These are phyloP conservation scores for Arthrocladium fulminans DNA, from an alignment of 2,329 filamentous ascomycete genomes.

Conservation along the genomic window DNA sequence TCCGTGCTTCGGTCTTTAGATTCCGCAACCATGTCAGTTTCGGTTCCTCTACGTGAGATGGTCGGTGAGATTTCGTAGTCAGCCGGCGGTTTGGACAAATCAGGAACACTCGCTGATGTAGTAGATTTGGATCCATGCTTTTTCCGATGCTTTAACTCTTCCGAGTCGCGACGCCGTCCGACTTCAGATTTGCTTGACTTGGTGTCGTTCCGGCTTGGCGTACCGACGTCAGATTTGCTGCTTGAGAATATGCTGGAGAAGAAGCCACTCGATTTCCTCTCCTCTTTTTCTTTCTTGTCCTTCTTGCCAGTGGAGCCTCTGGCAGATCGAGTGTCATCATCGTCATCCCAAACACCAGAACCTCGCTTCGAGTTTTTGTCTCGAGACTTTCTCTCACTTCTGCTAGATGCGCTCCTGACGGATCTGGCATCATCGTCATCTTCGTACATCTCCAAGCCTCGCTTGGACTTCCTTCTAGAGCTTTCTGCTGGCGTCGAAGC, in stretches of 20 bases:
- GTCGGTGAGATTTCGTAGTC: conserved; percentile 6
- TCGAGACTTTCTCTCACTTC: conserved; percentile 23
- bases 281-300: conserved; percentile 22
- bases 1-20: conserved; percentile 22
- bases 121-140: conserved; percentile 17
- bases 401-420: conserved; percentile 26
- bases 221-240: conserved; percentile 20
- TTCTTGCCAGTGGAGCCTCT: conserved; percentile 21
- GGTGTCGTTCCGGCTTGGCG: conserved; percentile 23
- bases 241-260: conserved; percentile 30
- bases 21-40: conserved; percentile 23
- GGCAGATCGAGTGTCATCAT: conserved; percentile 14
- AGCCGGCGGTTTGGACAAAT: not conserved
- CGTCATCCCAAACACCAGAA: conserved; percentile 20
- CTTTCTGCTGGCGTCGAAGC: conserved; percentile 28
- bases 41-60: conserved; percentile 9
- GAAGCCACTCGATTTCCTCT: conserved; percentile 28
- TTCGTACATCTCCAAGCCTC: conserved; percentile 20
- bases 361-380: conserved; percentile 23
- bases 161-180: conserved; percentile 29
- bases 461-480: conserved; percentile 25
- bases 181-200: conserved; percentile 30
- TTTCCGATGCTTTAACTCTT: conserved; percentile 28
- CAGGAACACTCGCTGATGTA: conserved; percentile 5
- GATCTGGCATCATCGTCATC: conserved; percentile 24